Percentiles rank a stretch among this genome's conserved stretches.
Evolutionary conservation across 176 grass and related monocot species (phyloP).

Genomic region (Tillandsia leiboldiana): DNA sequence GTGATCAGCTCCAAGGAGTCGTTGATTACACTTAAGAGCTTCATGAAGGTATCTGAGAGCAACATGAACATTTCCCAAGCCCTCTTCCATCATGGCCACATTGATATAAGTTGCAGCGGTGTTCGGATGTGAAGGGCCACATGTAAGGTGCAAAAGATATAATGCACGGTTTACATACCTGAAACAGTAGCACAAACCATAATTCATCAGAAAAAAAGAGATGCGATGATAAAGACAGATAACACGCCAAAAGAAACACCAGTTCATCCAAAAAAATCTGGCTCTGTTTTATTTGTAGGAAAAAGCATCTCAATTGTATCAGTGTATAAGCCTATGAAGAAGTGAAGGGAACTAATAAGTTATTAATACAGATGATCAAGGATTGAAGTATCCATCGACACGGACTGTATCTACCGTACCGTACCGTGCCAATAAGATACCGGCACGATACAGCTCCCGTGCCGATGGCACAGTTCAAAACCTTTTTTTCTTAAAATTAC

Average conservation of each 20-base stretch:
- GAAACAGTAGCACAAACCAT: conserved; percentile 15
- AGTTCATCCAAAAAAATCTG: neutral
- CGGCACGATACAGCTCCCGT: no score
- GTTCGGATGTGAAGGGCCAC: conserved; percentile 95
- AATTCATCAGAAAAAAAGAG: neutral
- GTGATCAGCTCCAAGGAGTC: conserved; percentile 89
- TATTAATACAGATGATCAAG: neutral
- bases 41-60: conserved; percentile 88
- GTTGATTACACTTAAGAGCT: conserved; percentile 94
- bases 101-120: conserved; percentile 99
- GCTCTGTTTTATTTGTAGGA: no score
- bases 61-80: conserved; percentile 93
- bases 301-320: no score
- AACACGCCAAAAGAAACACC: neutral
- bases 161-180: conserved; percentile 98
- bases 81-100: conserved; percentile 99
- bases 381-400: no score
- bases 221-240: neutral
- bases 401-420: no score
- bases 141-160: conserved; percentile 88
- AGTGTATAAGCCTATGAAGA: no score
- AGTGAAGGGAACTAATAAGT: neutral
- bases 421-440: no score
- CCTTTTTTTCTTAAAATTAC: no score
- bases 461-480: no score